Evolutionary conservation across 371 early-diverging fungal genomes (phyloP), one percentile per base, ranked within the genome.

Genomic region (Choanephora cucurbitarum): DNA sequence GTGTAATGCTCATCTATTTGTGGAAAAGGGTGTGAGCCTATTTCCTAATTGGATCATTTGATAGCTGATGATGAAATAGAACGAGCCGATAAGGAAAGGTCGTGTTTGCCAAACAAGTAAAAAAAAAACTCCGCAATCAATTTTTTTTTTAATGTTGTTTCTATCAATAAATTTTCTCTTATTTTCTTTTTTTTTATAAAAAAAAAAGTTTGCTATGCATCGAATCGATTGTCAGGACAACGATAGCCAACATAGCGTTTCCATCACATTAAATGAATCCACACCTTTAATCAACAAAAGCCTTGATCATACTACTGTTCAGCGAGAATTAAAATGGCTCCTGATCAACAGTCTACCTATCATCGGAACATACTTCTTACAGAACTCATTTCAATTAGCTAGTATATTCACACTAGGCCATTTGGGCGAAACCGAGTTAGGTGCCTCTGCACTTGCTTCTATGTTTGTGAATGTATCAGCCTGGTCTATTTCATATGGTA

Each of bases 401-500:
- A 81, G 77, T 43, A 66, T 87, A 49, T 71, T 89, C 48, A 81
- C 84, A 0, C 56, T 87, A n/a, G 87, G 89, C 7, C 89, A 84
- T 46, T 63, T 86, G 55, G 83, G 86, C 37, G 77, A 86, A 0
- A 80, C 79, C 49, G 91, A 93, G 74, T 73, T 94, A 32, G 93
- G 91, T 1, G 89, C 92, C 0, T 76, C 85, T 6, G 84, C 92
- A 13, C 72, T 94, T 15, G 83, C 89, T 1, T 80, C 84, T 47
- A 90, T 93, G 90, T 88, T 88, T 62, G 88, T 89, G 19, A 88
- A 88, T 39, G 91, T 95, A 6, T 87, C 92, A 13, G 93, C 93
- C 22, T 89, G 85, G 80, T 88, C 90, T 10, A 70, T 93, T 37
- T 85, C 89, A 9, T 83, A 88, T 31, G 93, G 92, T 32, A 77